Percentiles rank a stretch among this genome's conserved stretches.
Conservation (phyloP, 371 early-diverging fungal genomes). For the Mortierella polycephala region DNA sequence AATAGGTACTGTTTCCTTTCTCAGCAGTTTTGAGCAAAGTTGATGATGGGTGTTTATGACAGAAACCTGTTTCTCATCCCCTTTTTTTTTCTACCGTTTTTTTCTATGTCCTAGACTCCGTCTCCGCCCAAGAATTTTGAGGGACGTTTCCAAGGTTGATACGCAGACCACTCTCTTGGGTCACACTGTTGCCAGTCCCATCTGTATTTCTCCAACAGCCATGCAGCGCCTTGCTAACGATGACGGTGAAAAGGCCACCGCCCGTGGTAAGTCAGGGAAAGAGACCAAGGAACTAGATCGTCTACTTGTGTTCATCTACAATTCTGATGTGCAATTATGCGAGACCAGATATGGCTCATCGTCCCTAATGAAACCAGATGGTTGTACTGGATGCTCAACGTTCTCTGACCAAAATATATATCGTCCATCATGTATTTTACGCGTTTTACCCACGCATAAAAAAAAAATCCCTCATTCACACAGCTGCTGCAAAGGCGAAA, state of each 20-base stretch:
- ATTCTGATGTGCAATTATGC: no score
- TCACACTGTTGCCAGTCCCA: slow-evolving; percentile 56
- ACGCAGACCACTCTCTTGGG: slow-evolving; percentile 75
- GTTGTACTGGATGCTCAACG: background rate
- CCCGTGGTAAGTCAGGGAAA: slow-evolving; percentile 53
- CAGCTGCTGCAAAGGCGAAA: slow-evolving; percentile 54
- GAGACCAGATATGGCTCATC: no score
- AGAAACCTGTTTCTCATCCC: background rate
- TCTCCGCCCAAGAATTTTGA: slow-evolving; percentile 81
- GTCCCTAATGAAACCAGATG: no score
- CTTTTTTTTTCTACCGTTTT: background rate
- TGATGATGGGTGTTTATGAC: background rate
- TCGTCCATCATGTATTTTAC: background rate
- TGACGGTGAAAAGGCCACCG: slow-evolving; percentile 72
- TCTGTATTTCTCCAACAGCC: slow-evolving; percentile 61
- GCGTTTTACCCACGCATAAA: background rate
- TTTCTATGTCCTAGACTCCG: slow-evolving; percentile 62
- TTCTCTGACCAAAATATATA: background rate
- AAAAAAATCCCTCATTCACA: background rate
- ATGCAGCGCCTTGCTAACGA: slow-evolving; percentile 71
- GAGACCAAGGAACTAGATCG: background rate
- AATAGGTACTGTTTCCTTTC: slow-evolving; percentile 15
- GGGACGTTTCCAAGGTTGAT: slow-evolving; percentile 75
- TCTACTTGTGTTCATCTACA: no score
- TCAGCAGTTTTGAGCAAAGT: no score